Evolutionary conservation across 2,329 filamentous ascomycete species (phyloP), one percentile per base, ranked within the genome.

Genomic region (Aspergillus sp.): DNA sequence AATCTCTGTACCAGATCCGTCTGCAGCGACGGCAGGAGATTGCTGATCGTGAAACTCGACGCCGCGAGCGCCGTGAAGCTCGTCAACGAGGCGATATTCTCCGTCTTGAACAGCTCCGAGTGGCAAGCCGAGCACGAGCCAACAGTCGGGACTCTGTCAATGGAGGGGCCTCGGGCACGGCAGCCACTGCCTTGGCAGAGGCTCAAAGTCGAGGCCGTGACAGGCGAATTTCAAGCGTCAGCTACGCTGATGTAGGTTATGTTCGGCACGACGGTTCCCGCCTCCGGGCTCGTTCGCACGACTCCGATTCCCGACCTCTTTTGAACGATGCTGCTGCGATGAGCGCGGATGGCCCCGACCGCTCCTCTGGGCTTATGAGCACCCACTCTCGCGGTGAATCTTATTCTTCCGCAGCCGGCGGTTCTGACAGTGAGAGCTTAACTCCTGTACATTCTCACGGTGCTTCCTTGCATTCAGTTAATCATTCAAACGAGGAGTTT

Each of bases 1-100:
- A 95, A 61, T 85, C 90, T 0, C 76, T 98, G 41, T 98, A 96
- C 72, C 91, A 96, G 72, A 93, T 98, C 58, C 88, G 95, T 12
- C 71, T 90, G 12, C 86, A 90, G 17, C 85, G 95, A 53, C 85
- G 93, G 51, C 81, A 85, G 55, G 89, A 96, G 71, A 81, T 88
- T 39, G 85, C 85, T 4, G 91, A 95, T 61, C 86, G 91, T 5
- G 90, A 96, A 64, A 87, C 89, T 62, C 81, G 90, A n/a, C 82
- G 90, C 51, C 81, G 84, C 47, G 80, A 86, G 56, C 82, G 90
- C 26, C 80, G 85, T 30, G 89, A 92, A 62, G 93, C 93, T 11
- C 84, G 90, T 49, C 83, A 81, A 54, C 81, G 87, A 50, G 87
- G 89, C 49, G 91, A 96, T 73, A 72, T 72, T n/a, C 79, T 82